Evolutionary conservation across 495 filamentous ascomycete genomes (phyloP), one percentile per base, ranked within the genome.

Genomic region (Bryoglossum gracile): DNA sequence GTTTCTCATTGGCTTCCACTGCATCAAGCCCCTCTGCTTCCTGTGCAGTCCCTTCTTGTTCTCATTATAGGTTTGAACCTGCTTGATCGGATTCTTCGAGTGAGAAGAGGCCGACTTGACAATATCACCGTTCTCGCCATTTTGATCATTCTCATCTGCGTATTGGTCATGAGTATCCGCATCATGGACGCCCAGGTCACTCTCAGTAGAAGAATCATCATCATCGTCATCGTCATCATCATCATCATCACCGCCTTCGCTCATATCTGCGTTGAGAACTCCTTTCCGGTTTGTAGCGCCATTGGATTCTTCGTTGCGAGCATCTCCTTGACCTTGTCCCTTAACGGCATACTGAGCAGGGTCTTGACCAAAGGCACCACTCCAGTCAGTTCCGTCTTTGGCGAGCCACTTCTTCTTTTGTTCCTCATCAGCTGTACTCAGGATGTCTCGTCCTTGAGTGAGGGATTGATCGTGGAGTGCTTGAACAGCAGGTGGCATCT

Each of bases 371-470:
- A 96, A 95, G 0, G 89, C 86, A n/a, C 86, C 87, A 33, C 74
- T 81, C 91, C 90, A 95, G 62, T 95, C 87, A 14, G 79, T 80
- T 3, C 91, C 91, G 44, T 85, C 78, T 57, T 81, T 84, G 26
- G 80, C 73, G 16, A 95, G 68, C 86, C 91, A 95, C 53, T 75
- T 82, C 47, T 78, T 61, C 54, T 79, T 83, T 53, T 95, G 87
- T 28, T 80, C 74, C 6, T 82, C 73, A 5, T 76, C 65, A 3
- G 84, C 82, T 25, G 75, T 65, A 42, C 83, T 82, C 14, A 95
- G 76, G 17, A 95, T 78, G 51, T 94, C 87, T 3, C 89, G 76
- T 14, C 83, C 85, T 43, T 88, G 71, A 1, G 80, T 80, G 22
- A 95, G 66, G 8, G 83, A 87, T 55, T 83, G 68, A 30, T 94